phyloP scores from a whole-genome alignment of 352 stramenopile genomes.

The Phytophthora lateralis region DNA sequence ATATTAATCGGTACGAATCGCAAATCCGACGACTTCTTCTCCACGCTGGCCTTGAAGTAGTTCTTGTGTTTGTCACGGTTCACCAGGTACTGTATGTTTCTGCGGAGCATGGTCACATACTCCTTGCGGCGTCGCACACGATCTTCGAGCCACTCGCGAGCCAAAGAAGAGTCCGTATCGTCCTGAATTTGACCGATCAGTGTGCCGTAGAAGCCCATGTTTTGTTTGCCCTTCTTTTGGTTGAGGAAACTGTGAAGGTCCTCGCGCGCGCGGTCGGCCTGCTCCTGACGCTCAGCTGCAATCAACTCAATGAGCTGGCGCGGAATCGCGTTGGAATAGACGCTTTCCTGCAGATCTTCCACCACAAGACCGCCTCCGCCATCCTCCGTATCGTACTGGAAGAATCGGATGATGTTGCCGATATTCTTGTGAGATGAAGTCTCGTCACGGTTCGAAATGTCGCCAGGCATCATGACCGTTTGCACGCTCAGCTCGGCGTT shows the following conservation, averaged over 20 bases:
- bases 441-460: conserved; percentile 75
- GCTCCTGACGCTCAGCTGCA: conserved; percentile 75
- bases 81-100: conserved; percentile 88
- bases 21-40: conserved; percentile 84
- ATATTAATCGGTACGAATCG: conserved; percentile 89
- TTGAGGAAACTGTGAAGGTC: conserved; percentile 84
- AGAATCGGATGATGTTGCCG: conserved; percentile 89
- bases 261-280: conserved; percentile 77
- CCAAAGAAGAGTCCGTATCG: conserved; percentile 75
- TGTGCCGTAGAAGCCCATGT: conserved; percentile 83
- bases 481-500: conserved; percentile 87
- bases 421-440: conserved; percentile 85
- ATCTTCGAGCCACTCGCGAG: conserved; percentile 81
- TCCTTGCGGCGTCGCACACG: conserved; percentile 81
- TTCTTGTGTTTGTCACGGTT: conserved; percentile 90
- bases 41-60: conserved; percentile 90
- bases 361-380: conserved; percentile 80
- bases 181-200: conserved; percentile 90
- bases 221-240: conserved; percentile 87
- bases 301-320: conserved; percentile 84
- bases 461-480: conserved; percentile 88
- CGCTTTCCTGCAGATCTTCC: conserved; percentile 82
- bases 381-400: conserved; percentile 88
- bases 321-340: conserved; percentile 80
- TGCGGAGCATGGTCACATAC: conserved; percentile 79